phyloP scores from a whole-genome alignment of 2,329 filamentous ascomycete species.

The Exophiala aquamarina region DNA sequence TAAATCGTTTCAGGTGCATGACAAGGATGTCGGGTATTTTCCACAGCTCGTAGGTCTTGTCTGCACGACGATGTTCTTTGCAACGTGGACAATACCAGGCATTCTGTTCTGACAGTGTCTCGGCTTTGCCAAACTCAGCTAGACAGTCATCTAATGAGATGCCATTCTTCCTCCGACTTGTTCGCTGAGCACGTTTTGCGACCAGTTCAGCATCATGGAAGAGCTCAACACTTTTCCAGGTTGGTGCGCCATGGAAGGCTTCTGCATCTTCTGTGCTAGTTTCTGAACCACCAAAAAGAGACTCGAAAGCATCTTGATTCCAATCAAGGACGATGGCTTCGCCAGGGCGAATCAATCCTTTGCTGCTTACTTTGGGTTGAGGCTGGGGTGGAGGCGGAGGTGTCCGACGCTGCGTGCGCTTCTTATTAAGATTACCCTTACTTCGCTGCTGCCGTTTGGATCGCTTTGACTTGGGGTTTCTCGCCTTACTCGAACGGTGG shows the following conservation, averaged over 20 bases:
- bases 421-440: slow-evolving; percentile 31
- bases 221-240: slow-evolving; percentile 53
- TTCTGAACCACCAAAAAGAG: slow-evolving; percentile 59
- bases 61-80: slow-evolving; percentile 88
- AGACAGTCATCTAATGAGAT: slow-evolving; percentile 87
- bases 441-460: slow-evolving; percentile 39
- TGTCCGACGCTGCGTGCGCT: slow-evolving; percentile 18
- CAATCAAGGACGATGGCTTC: slow-evolving; percentile 90
- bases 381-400: slow-evolving; percentile 19
- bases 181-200: slow-evolving; percentile 62
- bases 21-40: slow-evolving; percentile 93
- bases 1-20: slow-evolving; percentile 94
- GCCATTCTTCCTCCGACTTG: slow-evolving; percentile 68
- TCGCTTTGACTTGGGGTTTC: slow-evolving; percentile 24
- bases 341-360: slow-evolving; percentile 67
- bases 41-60: slow-evolving; percentile 97
- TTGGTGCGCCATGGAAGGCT: slow-evolving; percentile 60
- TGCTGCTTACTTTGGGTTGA: slow-evolving; percentile 38
- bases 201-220: slow-evolving; percentile 64
- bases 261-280: slow-evolving; percentile 38
- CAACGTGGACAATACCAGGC: slow-evolving; percentile 97
- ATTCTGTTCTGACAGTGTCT: slow-evolving; percentile 90
- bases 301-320: slow-evolving; percentile 68
- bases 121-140: slow-evolving; percentile 90
- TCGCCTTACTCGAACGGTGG: slow-evolving; percentile 24